Evolutionary conservation across 345 rosid genomes (phyloP), one percentile per base, ranked within the genome.

Genomic region (Acer yangbiense): DNA sequence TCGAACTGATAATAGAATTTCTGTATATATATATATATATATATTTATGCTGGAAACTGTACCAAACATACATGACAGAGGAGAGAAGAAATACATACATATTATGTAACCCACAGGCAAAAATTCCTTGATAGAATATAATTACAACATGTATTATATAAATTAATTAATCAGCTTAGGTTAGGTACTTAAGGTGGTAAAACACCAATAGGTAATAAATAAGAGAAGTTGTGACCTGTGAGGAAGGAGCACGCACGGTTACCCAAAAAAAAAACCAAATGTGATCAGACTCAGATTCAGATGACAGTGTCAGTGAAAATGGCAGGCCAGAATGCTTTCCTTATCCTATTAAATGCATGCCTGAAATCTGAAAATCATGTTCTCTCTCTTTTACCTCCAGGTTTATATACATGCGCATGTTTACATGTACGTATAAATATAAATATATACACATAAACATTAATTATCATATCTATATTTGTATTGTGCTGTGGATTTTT

Each of bases 61-160:
- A n/a, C 29, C 67, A 60, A 60, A 60, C 14, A 23, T 63, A 60
- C 12, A 16, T 46, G 25, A 20, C 75, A 68, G 52, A 66, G 9
- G 32, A 61, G 29, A 50, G 21, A 12, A 43, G 74, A 69, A 6
- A 69, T 0, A 27, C 7, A 4, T 0, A 14, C 0, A 58, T 18
- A 6, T 3, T 4, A 35, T 4, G 1, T 23, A 52, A 20, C 48
- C 20, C 20, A 32, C 71, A 18, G 77, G 73, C 73, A 57, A 67
- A 78, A 78, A 72, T 72, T 65, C 65, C 44, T 27, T 17, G 61
- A 60, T 7, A 61, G 39, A 68, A 68, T 58, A 57, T 77, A 44
- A 23, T 43, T 35, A 35, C 39, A 4, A 35, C 32, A 62, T 27
- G 7, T 54, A 54, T 54, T 54, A 54, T 54, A 16, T 54, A 14